Evolutionary conservation across 2,329 filamentous ascomycete genomes (phyloP).

Genomic region (Penicillium sp.): DNA sequence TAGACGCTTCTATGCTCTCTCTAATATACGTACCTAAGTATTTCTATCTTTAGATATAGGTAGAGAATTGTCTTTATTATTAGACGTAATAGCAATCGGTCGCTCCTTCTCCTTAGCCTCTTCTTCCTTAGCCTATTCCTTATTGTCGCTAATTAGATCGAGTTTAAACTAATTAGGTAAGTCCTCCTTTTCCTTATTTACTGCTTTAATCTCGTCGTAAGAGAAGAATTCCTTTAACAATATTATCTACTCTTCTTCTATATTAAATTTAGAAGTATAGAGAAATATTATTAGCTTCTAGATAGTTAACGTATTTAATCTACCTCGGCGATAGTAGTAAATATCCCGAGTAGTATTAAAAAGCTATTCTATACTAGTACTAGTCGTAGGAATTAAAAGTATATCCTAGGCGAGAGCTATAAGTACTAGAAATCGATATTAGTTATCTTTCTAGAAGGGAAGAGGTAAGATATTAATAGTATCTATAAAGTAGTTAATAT

Average conservation of each 20-base stretch:
- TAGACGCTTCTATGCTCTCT: too few species aligned
- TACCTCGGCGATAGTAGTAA: slow-evolving; percentile 2
- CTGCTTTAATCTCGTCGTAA: background rate
- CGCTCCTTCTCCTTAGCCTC: background rate
- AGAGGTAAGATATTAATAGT: background rate
- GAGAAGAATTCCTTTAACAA: background rate
- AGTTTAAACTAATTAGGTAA: background rate
- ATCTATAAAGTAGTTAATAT: background rate
- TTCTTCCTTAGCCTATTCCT: background rate
- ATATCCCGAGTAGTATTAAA: slow-evolving; percentile 7
- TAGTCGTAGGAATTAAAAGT: background rate
- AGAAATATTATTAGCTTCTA: slow-evolving; percentile 1
- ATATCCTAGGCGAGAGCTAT: background rate
- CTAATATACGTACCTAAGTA: too few species aligned
- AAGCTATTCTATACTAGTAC: slow-evolving; percentile 2
- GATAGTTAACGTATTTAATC: background rate
- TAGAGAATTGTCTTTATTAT: background rate
- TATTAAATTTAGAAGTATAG: background rate
- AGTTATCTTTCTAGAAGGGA: background rate
- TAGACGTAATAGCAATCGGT: too few species aligned
- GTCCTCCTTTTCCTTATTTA: background rate
- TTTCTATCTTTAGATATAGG: too few species aligned
- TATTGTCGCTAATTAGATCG: background rate
- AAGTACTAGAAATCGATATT: background rate
- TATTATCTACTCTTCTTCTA: background rate